Conservation (phyloP, 345 rosid genomes). For the Ailanthus altissimus region DNA sequence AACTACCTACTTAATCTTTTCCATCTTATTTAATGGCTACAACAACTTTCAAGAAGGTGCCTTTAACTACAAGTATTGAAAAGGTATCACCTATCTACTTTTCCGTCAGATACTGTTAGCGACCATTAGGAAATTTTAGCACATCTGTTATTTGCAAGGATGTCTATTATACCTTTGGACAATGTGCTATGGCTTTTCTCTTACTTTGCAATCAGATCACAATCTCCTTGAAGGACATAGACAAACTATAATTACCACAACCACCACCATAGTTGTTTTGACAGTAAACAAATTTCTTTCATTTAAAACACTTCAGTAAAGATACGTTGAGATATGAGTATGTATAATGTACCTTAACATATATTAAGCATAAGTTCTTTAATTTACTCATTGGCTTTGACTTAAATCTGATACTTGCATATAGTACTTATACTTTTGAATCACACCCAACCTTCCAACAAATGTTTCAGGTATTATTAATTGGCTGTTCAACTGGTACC, state of each 20-base stretch:
- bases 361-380: not conserved
- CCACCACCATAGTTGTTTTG: conserved; percentile 93
- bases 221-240: conserved; percentile 99
- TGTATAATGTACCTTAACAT: not conserved
- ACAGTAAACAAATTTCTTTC: conserved; percentile 53
- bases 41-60: too few relatives aligned
- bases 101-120: too few relatives aligned
- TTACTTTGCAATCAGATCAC: conserved; percentile 95
- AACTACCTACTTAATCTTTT: too few relatives aligned
- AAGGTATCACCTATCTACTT: too few relatives aligned
- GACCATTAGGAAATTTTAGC: too few relatives aligned
- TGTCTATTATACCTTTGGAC: too few relatives aligned
- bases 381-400: not conserved
- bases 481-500: conserved; percentile 97
- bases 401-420: conserved; percentile 8
- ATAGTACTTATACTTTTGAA: conserved; percentile 4
- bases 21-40: too few relatives aligned
- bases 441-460: conserved; percentile 9
- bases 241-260: conserved; percentile 94
- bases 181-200: conserved; percentile 96
- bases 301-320: not conserved
- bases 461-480: conserved; percentile 68
- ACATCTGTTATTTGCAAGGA: too few relatives aligned
- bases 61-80: too few relatives aligned
- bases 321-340: conserved; percentile 2